phyloP scores from a whole-genome alignment of 352 stramenopile species.

The Globisporangium irregulare region DNA sequence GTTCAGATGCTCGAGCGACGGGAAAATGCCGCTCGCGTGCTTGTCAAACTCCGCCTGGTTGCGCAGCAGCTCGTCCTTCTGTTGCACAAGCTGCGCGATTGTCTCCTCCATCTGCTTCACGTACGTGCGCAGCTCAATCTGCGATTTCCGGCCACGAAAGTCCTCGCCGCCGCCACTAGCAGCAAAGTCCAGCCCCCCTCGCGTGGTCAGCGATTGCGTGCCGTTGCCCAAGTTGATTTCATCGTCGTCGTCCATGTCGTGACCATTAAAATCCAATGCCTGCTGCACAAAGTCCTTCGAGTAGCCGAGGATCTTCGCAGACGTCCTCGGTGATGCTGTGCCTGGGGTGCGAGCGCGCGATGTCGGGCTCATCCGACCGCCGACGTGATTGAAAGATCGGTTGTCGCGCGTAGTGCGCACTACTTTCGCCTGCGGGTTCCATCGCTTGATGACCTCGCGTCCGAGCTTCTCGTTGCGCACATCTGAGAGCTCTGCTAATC shows the following conservation, averaged over 20 bases:
- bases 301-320: conserved; percentile 56
- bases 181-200: conserved; percentile 15
- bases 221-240: conserved; percentile 11
- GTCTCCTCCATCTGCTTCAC: conserved; percentile 82
- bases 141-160: conserved; percentile 26
- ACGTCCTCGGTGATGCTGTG: conserved; percentile 39
- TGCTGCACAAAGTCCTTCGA: conserved; percentile 78
- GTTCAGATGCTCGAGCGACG: conserved; percentile 74
- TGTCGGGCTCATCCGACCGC: conserved; percentile 26
- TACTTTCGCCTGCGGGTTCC: conserved; percentile 42
- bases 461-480: conserved; percentile 50
- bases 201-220: conserved; percentile 14
- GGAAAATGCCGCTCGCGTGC: conserved; percentile 81
- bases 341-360: conserved; percentile 22
- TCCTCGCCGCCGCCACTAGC: conserved; percentile 24
- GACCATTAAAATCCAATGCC: conserved; percentile 62
- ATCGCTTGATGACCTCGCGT: conserved; percentile 32
- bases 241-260: conserved; percentile 46
- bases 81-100: conserved; percentile 70
- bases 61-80: conserved; percentile 69
- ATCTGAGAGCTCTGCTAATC: conserved; percentile 71
- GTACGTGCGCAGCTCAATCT: conserved; percentile 60
- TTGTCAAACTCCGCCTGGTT: conserved; percentile 84
- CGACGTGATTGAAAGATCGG: conserved; percentile 20
- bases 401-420: conserved; percentile 19